A percentile compares a stretch with the other conserved stretches of the same genome.
Conservation (phyloP, 306 rosid species). For the Comarum palustre region DNA sequence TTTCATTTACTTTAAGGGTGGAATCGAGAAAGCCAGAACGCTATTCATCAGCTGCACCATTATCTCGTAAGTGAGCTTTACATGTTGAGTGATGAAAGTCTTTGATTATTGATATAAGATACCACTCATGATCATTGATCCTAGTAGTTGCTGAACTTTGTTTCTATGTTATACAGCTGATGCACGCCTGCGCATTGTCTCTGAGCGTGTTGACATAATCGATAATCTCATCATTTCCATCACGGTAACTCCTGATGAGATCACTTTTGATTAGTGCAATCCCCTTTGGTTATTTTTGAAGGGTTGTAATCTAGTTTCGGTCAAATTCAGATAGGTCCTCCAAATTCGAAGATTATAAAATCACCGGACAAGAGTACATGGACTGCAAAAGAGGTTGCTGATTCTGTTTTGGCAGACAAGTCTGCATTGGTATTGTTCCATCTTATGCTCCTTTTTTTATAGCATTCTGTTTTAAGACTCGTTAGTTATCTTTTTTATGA, state of each 20-base stretch:
- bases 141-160: constrained; percentile 13
- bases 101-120: not conserved
- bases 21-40: constrained; percentile 96
- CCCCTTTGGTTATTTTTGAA: constrained; percentile 14
- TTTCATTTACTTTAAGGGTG: constrained; percentile 65
- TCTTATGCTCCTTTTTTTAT: not conserved
- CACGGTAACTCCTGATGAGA: constrained; percentile 56
- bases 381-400: constrained; percentile 89
- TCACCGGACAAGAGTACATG: constrained; percentile 75
- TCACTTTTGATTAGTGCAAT: constrained; percentile 16
- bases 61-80: constrained; percentile 73
- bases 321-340: constrained; percentile 92
- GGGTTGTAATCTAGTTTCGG: constrained; percentile 34
- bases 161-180: constrained; percentile 57
- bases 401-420: constrained; percentile 91
- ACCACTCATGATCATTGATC: not conserved
- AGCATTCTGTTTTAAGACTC: not conserved
- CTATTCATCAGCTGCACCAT: constrained; percentile 95
- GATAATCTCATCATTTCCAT: constrained; percentile 87
- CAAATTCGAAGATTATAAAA: constrained; percentile 65
- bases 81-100: not conserved
- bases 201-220: constrained; percentile 80
- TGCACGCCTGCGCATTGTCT: constrained; percentile 92
- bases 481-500: not conserved
- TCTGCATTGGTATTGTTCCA: constrained; percentile 68